These are phyloP conservation scores for Malassezia yamatoensis DNA, from an alignment of 1,284 basidiomycete genomes.

Conservation along the genomic window DNA sequence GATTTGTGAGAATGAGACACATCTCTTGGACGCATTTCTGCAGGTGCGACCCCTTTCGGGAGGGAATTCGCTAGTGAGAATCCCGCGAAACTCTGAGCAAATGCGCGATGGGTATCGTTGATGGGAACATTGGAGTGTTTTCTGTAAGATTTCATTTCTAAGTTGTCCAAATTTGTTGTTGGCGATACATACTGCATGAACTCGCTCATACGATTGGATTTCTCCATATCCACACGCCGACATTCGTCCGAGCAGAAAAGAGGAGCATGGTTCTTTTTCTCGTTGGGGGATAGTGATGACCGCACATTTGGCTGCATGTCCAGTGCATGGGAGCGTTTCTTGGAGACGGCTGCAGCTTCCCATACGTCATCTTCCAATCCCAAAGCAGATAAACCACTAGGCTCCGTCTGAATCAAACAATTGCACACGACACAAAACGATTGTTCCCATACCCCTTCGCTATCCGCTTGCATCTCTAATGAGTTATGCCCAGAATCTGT, in stretches of 20 bases:
- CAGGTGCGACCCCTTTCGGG: too few species aligned
- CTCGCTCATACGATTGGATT: slow-evolving; percentile 2
- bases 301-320: neutral
- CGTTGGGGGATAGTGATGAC: neutral
- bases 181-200: slow-evolving; percentile 15
- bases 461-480: slow-evolving; percentile 7
- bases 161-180: neutral
- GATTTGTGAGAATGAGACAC: neutral
- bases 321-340: neutral
- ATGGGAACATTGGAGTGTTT: too few species aligned
- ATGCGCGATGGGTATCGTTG: neutral
- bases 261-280: neutral
- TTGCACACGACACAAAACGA: slow-evolving; percentile 17
- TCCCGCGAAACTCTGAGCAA: too few species aligned
- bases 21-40: neutral
- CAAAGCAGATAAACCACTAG: neutral
- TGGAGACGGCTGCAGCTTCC: slow-evolving; percentile 12
- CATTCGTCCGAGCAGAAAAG: slow-evolving; percentile 15
- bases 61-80: too few species aligned
- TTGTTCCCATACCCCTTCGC: slow-evolving; percentile 17
- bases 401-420: slow-evolving; percentile 14
- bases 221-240: slow-evolving; percentile 6
- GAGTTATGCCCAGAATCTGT: slow-evolving; percentile 7
- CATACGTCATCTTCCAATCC: slow-evolving; percentile 5
- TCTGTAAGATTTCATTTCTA: too few species aligned